Base-by-base conservation (phyloP, 2,329 filamentous ascomycete species). In the Penicillium brevicompactum region DNA sequence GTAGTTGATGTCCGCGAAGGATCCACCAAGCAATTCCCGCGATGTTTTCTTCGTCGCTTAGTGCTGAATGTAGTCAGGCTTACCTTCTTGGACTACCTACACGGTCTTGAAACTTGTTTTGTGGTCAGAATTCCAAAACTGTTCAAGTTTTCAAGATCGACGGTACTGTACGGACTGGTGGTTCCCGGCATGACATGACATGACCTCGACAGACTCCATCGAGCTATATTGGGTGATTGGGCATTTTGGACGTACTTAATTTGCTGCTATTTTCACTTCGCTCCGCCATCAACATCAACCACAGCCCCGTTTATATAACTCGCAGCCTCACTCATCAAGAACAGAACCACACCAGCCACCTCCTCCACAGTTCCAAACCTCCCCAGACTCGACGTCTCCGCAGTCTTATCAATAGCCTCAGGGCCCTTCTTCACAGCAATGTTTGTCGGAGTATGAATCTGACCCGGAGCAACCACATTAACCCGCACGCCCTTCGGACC, bases 331-430 rank as follows among this genome's bases (percentile, higher is more conserved):
- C 77, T 73, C 54, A 80, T 76, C 63, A 82, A 65, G 64, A 81
- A 82, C 7, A 75, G 73, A 21, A 80, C 78, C 9, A 80, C 77
- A 68, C 80, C 78, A 34, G 78, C 79, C 24, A 82, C 74, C 64
- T 82, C 80, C 49, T 76, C 77, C 1, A 77, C 68, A 37, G 69
- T 74, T 0, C 78, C 79, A 62, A 80, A 59, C 72, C 59, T 67
- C 67, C 59, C 53, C 34, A 46, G 40, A 27, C 43, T 45, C 14
- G 43, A 24, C 6, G 41, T 32, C 22, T 43, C 45, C 10, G 44
- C 32, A n/a, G 44, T 31, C 32, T 73, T 66, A 6, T 80, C 72
- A 1, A 72, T 74, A 44, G 79, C 78, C 0, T 73, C 70, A 6
- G n/a, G 38, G 0, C 82, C 82, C 48, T 72, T 76, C 1, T 80